Percentiles rank a stretch among this genome's conserved stretches.
phyloP scores from a whole-genome alignment of 2,329 filamentous ascomycete species.

The Daldinia eschscholtzii region DNA sequence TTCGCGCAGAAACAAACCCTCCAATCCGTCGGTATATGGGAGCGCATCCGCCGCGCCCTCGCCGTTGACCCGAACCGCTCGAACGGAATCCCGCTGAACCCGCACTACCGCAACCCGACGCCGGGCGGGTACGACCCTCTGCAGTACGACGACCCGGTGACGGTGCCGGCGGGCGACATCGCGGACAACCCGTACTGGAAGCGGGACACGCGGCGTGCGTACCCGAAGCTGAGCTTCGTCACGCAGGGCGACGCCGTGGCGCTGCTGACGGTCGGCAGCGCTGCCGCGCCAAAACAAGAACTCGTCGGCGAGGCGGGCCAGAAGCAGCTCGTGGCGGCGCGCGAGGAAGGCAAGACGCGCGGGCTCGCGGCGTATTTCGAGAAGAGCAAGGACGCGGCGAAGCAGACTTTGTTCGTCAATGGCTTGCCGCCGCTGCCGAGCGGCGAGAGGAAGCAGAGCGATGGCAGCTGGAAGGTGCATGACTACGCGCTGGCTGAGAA shows the following conservation, averaged over 20 bases:
- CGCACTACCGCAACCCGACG: constrained; percentile 88
- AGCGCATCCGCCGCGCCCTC: constrained; percentile 80
- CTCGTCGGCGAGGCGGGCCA: constrained; percentile 79
- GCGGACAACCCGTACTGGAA: constrained; percentile 97
- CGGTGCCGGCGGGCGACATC: constrained; percentile 84
- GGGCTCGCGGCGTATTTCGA: constrained; percentile 79
- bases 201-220: constrained; percentile 85
- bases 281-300: constrained; percentile 83
- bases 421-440: constrained; percentile 90
- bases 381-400: constrained; percentile 63
- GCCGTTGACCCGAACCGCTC: constrained; percentile 90
- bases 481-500: constrained; percentile 75
- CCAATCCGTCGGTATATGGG: constrained; percentile 90
- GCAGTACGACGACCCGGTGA: constrained; percentile 84
- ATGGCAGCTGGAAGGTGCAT: constrained; percentile 72
- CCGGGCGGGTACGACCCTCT: constrained; percentile 79
- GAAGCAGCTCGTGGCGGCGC: constrained; percentile 78
- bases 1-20: constrained; percentile 88
- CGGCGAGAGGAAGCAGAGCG: constrained; percentile 68
- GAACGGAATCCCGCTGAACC: constrained; percentile 91
- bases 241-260: constrained; percentile 87
- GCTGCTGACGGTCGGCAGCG: constrained; percentile 86
- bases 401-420: constrained; percentile 74
- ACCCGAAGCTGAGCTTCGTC: constrained; percentile 83
- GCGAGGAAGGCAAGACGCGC: constrained; percentile 76